Evolutionary conservation across 345 rosid genomes (phyloP), one percentile per base, ranked within the genome.

Genomic region (Cardamine occulta): DNA sequence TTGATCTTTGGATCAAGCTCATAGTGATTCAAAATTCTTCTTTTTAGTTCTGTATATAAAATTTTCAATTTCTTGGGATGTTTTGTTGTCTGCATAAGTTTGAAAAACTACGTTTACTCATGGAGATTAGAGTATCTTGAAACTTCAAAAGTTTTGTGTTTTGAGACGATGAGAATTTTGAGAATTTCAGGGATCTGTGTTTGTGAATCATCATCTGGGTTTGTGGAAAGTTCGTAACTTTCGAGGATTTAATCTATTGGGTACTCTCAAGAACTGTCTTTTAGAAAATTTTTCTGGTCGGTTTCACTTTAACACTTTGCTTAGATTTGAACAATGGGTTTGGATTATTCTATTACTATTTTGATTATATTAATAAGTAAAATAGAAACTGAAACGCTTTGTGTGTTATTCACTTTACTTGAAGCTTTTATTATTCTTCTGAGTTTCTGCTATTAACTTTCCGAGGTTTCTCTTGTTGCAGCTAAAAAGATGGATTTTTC

Each of bases 401-500:
- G 55, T 80, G 84, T 82, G 82, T 84, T 78, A 66, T 80, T 49
- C 73, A 85, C 87, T 85, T 83, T 75, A 83, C 86, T 76, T 81
- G 85, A 44, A 85, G 80, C 64, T 85, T 84, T 75, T 72, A 66
- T 63, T 69, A 62, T 76, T 69, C 80, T 69, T 44, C 64, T 62
- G 6, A 66, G 48, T 77, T 68, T 48, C 79, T 68, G 35, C 24
- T 60, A n/a, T 77, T 65, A 19, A 55, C 74, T 77, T 77, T 80
- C 52, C 24, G 15, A 45, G 72, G 72, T 74, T 68, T 69, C 59
- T 70, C 34, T 66, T 62, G 48, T 71, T 70, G 69, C 70, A 55
- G 82, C 23, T 57, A n/a, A 66, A 72, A 58, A 48, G 56, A 93
- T 93, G 98, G 92, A 88, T 83, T 91, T 89, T 57, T 71, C 80